Evolutionary conservation across 129 eudicot species (phyloP).

Genomic region (Tagetes erecta): DNA sequence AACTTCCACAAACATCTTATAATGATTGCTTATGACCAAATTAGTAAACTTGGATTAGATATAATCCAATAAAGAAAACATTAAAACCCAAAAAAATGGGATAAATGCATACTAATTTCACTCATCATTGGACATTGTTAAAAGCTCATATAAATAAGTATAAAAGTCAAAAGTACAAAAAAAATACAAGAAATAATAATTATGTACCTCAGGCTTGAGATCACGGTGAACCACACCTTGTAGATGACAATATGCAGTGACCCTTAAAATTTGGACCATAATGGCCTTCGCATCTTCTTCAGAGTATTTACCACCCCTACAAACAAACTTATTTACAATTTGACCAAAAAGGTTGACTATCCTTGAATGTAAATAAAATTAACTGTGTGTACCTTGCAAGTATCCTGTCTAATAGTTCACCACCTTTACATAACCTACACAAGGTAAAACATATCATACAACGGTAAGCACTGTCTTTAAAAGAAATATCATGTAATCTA

Average conservation of each 20-base stretch:
- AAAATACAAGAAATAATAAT: conserved; percentile 51
- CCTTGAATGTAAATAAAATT: background rate
- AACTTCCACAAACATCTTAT: background rate
- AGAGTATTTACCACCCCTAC: conserved; percentile 94
- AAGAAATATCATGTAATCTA: conserved; percentile 11
- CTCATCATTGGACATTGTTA: background rate
- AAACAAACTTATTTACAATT: conserved; percentile 15
- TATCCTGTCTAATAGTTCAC: conserved; percentile 90
- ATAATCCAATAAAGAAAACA: background rate
- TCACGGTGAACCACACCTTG: conserved; percentile 99
- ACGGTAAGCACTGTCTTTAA: conserved; percentile 1
- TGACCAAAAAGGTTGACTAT: background rate
- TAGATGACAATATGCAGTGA: conserved; percentile 89
- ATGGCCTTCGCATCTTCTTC: conserved; percentile 96
- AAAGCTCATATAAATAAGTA: conserved; percentile 3
- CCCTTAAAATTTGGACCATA: conserved; percentile 90
- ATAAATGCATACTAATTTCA: background rate
- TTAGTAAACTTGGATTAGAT: background rate
- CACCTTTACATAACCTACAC: conserved; percentile 93
- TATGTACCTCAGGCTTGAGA: conserved; percentile 90
- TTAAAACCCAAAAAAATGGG: background rate
- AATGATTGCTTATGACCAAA: background rate
- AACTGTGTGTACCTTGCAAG: conserved; percentile 60
- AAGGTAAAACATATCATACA: background rate
- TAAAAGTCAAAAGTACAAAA: background rate